Evolutionary conservation across 169 alveolate genomes (phyloP).

Genomic region (Besnoitia besnoiti): DNA sequence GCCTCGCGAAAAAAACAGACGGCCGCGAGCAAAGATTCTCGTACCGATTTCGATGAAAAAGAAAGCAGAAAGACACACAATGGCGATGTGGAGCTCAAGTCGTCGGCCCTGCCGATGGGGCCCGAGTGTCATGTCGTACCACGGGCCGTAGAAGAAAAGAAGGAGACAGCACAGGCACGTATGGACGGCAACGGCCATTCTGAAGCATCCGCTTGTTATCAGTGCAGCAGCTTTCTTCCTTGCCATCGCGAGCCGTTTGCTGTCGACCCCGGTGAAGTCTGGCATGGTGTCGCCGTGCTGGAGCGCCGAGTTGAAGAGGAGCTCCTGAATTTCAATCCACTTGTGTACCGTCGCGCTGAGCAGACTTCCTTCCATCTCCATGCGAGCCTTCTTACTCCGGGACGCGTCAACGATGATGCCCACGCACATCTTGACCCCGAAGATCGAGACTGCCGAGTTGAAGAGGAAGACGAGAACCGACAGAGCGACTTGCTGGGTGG

Average conservation of each 20-base stretch:
- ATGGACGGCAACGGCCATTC: neutral
- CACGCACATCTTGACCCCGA: conserved; percentile 60
- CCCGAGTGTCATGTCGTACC: neutral
- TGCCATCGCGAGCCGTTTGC: neutral
- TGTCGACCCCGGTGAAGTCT: neutral
- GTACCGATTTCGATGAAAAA: neutral
- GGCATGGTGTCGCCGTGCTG: conserved; percentile 44
- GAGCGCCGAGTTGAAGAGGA: conserved; percentile 4
- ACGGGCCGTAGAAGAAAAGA: conserved; percentile 31
- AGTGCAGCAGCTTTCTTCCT: conserved; percentile 11
- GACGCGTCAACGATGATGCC: conserved; percentile 66
- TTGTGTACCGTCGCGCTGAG: conserved; percentile 65
- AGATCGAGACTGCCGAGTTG: conserved; percentile 48
- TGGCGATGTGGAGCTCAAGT: neutral
- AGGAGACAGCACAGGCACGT: conserved; percentile 15
- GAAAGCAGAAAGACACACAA: neutral
- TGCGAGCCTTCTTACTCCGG: conserved; percentile 49
- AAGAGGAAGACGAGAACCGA: conserved; percentile 21
- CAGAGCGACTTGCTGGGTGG: neutral
- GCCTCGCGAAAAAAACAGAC: conserved; percentile 8
- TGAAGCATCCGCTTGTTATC: neutral
- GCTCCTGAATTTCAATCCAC: conserved; percentile 66
- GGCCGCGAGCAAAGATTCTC: conserved; percentile 19
- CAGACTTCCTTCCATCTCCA: conserved; percentile 63
- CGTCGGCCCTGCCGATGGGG: neutral